phyloP scores from a whole-genome alignment of 2,329 filamentous ascomycete species.

The Aspergillus japonicus region DNA sequence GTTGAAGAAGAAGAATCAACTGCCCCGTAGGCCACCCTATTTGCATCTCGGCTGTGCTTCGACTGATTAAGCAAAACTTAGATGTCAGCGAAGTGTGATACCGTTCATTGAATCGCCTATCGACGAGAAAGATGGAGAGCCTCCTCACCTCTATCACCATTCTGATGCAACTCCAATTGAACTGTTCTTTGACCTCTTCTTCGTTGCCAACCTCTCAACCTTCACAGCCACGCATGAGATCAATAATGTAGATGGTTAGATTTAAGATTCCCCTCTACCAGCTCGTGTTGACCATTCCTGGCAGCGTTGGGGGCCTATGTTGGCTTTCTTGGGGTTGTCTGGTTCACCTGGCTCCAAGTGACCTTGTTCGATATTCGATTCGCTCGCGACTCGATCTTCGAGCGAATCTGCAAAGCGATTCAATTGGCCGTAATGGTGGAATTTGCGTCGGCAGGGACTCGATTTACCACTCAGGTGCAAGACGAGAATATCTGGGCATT shows the following conservation, averaged over 20 bases:
- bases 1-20: constrained; percentile 8
- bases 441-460: constrained; percentile 60
- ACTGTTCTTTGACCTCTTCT: constrained; percentile 61
- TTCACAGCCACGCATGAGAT: constrained; percentile 59
- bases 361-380: constrained; percentile 66
- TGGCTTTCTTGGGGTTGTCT: constrained; percentile 59
- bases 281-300: not conserved
- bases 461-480: constrained; percentile 43
- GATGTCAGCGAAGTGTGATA: constrained; percentile 20
- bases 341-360: constrained; percentile 68
- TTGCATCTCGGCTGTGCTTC: not conserved
- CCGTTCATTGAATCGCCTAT: constrained; percentile 39
- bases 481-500: constrained; percentile 47
- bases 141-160: constrained; percentile 41
- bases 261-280: not conserved
- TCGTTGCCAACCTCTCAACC: constrained; percentile 64
- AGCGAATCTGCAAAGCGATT: constrained; percentile 57
- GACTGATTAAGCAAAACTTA: constrained; percentile 4
- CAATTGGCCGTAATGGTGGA: constrained; percentile 66
- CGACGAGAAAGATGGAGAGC: constrained; percentile 23
- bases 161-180: constrained; percentile 57
- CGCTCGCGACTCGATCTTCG: constrained; percentile 63
- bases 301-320: constrained; percentile 48
- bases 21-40: constrained; percentile 23
- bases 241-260: constrained; percentile 46